Percentiles rank a stretch among this genome's conserved stretches.
Conservation (phyloP, 1,284 basidiomycete genomes). For the Mycena sp. region DNA sequence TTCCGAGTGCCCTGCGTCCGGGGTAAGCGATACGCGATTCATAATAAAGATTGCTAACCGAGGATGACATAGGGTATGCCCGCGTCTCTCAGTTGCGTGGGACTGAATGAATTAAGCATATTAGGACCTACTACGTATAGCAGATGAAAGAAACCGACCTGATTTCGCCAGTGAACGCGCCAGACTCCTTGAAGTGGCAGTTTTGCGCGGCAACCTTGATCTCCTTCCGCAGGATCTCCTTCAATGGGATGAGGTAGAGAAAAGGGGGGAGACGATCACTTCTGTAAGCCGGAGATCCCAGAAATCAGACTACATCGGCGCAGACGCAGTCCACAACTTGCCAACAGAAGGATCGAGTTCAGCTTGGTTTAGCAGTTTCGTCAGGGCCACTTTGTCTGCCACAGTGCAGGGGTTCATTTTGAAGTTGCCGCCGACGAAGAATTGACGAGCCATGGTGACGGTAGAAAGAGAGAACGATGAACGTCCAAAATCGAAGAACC, state of each 20-base stretch:
- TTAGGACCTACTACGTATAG: not conserved
- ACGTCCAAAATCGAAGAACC: too few relatives aligned
- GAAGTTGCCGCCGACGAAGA: conserved; percentile 96
- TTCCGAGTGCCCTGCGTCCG: conserved; percentile 86
- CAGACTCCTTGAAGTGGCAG: conserved; percentile 84
- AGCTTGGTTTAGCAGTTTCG: conserved; percentile 79
- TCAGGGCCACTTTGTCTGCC: conserved; percentile 71
- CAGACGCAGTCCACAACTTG: conserved; percentile 44
- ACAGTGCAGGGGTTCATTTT: conserved; percentile 89
- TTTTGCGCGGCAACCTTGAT: conserved; percentile 93
- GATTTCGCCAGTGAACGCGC: conserved; percentile 97
- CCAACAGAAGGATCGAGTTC: conserved; percentile 80
- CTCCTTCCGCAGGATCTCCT: conserved; percentile 66
- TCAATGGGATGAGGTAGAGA: conserved; percentile 81
- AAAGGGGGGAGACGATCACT: conserved; percentile 92
- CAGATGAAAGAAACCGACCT: conserved; percentile 58
- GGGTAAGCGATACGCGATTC: not conserved
- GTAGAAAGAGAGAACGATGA: not conserved
- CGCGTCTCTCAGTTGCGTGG: conserved; percentile 87
- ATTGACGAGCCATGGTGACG: conserved; percentile 73
- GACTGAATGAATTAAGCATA: conserved; percentile 46
- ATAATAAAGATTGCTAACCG: conserved; percentile 55
- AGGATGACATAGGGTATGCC: conserved; percentile 93
- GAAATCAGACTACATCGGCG: conserved; percentile 1
- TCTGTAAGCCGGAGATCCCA: conserved; percentile 57